Evolutionary conservation across 2,329 filamentous ascomycete genomes (phyloP).

Genomic region (Byssothecium circinans): DNA sequence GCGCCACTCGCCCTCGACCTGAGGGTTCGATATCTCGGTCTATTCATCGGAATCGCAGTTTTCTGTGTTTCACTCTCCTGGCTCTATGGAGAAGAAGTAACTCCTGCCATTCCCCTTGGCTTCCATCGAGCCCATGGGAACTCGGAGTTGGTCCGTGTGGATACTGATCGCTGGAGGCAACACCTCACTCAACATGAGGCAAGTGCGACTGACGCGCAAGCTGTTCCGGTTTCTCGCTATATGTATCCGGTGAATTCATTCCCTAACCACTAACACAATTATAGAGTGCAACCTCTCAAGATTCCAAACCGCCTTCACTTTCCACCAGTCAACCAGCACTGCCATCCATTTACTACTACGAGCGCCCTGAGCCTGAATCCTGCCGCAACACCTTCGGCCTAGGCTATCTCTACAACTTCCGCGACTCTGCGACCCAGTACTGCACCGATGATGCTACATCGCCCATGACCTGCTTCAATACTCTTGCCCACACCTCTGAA

Average conservation of each 20-base stretch:
- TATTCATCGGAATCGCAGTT: background rate
- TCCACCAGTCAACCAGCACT: background rate
- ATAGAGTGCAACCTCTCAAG: background rate
- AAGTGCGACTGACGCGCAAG: too few relatives aligned
- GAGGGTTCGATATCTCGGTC: background rate
- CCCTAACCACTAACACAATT: background rate
- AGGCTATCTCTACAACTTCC: background rate
- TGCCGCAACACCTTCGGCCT: background rate
- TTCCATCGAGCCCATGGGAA: too few relatives aligned
- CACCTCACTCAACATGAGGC: background rate
- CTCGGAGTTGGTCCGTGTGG: background rate
- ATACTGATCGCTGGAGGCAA: background rate
- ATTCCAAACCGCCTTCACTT: background rate
- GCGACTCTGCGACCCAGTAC: background rate
- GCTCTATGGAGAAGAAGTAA: background rate
- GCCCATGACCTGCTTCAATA: background rate
- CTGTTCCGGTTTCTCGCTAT: too few relatives aligned
- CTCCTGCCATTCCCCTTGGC: background rate
- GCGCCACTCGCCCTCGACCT: background rate
- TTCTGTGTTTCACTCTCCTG: background rate
- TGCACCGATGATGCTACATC: constrained; percentile 1
- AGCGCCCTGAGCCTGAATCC: background rate
- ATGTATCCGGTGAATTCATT: background rate
- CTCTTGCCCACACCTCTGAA: too few relatives aligned
- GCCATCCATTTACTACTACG: background rate